Conservation (phyloP, 2,329 filamentous ascomycete genomes). For the Phialophora verrucosa region DNA sequence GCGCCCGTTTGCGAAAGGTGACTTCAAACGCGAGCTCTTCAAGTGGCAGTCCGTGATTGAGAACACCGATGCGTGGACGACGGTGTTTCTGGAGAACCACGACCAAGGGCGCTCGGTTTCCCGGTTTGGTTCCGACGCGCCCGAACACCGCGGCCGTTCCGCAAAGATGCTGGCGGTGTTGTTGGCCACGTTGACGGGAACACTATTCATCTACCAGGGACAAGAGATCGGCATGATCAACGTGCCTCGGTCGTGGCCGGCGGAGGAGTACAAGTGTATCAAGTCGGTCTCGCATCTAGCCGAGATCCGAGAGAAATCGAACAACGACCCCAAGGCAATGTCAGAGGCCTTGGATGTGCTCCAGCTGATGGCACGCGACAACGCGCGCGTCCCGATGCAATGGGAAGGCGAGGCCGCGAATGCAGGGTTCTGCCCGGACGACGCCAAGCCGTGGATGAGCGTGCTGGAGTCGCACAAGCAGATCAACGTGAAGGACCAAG, state of each 20-base stretch:
- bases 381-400: constrained; percentile 70
- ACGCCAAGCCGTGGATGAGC: constrained; percentile 63
- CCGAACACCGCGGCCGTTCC: constrained; percentile 50
- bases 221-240: constrained; percentile 67
- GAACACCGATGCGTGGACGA: constrained; percentile 61
- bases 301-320: constrained; percentile 39
- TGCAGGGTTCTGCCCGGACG: constrained; percentile 64
- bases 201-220: constrained; percentile 64
- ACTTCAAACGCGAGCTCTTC: constrained; percentile 56
- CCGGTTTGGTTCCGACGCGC: constrained; percentile 56
- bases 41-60: constrained; percentile 59
- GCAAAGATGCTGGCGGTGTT: constrained; percentile 62
- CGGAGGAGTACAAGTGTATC: constrained; percentile 50
- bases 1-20: constrained; percentile 54
- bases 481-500: constrained; percentile 65
- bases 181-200: constrained; percentile 57
- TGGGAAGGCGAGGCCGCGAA: constrained; percentile 61
- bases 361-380: constrained; percentile 52
- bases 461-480: constrained; percentile 59
- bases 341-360: constrained; percentile 14
- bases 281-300: constrained; percentile 59
- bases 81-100: constrained; percentile 68
- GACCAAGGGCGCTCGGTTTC: constrained; percentile 64
- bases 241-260: constrained; percentile 55
- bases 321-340: constrained; percentile 33